phyloP scores from a whole-genome alignment of 352 stramenopile species.

The Globisporangium middletonii region DNA sequence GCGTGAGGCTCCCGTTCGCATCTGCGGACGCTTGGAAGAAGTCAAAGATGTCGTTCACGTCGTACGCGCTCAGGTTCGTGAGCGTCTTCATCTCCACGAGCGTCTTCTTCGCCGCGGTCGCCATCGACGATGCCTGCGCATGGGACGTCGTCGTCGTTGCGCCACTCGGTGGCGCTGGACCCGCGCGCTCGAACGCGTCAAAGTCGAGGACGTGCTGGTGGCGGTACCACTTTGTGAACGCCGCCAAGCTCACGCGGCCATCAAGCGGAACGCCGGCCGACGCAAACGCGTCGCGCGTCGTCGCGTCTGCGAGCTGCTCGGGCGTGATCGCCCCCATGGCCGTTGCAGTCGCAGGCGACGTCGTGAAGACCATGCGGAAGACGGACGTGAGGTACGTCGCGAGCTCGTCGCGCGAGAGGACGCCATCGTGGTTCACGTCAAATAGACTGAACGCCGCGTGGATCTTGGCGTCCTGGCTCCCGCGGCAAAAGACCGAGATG shows the following conservation, averaged over 20 bases:
- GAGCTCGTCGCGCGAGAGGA: slow-evolving; percentile 79
- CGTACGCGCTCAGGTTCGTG: slow-evolving; percentile 76
- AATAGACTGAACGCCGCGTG: slow-evolving; percentile 80
- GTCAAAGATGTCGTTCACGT: slow-evolving; percentile 85
- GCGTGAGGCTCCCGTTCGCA: slow-evolving; percentile 46
- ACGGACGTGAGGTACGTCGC: slow-evolving; percentile 82
- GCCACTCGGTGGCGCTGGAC: too few species aligned
- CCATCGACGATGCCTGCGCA: slow-evolving; percentile 3
- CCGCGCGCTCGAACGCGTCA: slow-evolving; percentile 5
- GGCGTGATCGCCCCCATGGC: slow-evolving; percentile 48
- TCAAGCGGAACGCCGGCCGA: slow-evolving; percentile 59
- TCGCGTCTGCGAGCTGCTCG: slow-evolving; percentile 67
- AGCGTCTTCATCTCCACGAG: slow-evolving; percentile 73
- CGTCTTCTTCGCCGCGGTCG: slow-evolving; percentile 18
- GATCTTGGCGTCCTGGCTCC: slow-evolving; percentile 77
- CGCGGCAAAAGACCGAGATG: slow-evolving; percentile 75
- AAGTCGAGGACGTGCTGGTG: slow-evolving; percentile 22
- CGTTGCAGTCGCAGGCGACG: slow-evolving; percentile 33
- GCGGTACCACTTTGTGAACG: slow-evolving; percentile 85
- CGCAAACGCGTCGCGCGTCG: slow-evolving; percentile 60
- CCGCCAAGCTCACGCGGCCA: slow-evolving; percentile 62
- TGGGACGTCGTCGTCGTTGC: slow-evolving; percentile 3
- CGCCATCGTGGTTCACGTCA: slow-evolving; percentile 85
- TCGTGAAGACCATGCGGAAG: slow-evolving; percentile 78
- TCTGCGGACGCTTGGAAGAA: slow-evolving; percentile 78